Conservation (phyloP, 768 basidiomycete genomes). For the Mycena pura region DNA sequence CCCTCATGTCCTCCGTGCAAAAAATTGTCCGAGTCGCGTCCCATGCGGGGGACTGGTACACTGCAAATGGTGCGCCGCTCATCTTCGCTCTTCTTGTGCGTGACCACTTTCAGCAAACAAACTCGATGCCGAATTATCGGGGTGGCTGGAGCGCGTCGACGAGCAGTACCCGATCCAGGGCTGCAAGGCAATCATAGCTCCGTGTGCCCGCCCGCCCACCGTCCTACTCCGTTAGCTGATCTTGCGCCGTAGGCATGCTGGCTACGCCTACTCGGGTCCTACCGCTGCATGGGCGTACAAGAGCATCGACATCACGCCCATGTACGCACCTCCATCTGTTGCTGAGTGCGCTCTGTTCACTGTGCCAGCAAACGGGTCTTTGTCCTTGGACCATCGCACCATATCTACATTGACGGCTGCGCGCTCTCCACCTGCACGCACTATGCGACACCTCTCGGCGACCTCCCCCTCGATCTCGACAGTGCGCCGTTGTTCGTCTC, state of each 20-base stretch:
- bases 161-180: slow-evolving; percentile 68
- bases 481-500: slow-evolving; percentile 54
- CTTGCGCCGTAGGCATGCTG: slow-evolving; percentile 76
- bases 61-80: slow-evolving; percentile 58
- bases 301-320: slow-evolving; percentile 78
- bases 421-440: slow-evolving; percentile 79
- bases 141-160: slow-evolving; percentile 68
- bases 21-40: slow-evolving; percentile 59
- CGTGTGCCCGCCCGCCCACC: slow-evolving; percentile 61
- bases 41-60: slow-evolving; percentile 95
- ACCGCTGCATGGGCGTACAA: slow-evolving; percentile 97
- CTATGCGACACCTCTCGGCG: slow-evolving; percentile 88
- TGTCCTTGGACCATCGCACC: slow-evolving; percentile 95
- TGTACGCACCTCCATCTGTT: slow-evolving; percentile 60
- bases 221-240: background rate
- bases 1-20: slow-evolving; percentile 10
- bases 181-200: slow-evolving; percentile 90
- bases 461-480: slow-evolving; percentile 76
- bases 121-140: slow-evolving; percentile 65
- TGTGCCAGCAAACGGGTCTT: slow-evolving; percentile 85
- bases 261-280: slow-evolving; percentile 92
- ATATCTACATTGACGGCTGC: slow-evolving; percentile 85
- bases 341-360: slow-evolving; percentile 1
- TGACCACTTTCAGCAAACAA: slow-evolving; percentile 31
- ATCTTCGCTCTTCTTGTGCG: slow-evolving; percentile 9